Evolutionary conservation across 345 rosid species (phyloP).

Genomic region (Salix purpurea): DNA sequence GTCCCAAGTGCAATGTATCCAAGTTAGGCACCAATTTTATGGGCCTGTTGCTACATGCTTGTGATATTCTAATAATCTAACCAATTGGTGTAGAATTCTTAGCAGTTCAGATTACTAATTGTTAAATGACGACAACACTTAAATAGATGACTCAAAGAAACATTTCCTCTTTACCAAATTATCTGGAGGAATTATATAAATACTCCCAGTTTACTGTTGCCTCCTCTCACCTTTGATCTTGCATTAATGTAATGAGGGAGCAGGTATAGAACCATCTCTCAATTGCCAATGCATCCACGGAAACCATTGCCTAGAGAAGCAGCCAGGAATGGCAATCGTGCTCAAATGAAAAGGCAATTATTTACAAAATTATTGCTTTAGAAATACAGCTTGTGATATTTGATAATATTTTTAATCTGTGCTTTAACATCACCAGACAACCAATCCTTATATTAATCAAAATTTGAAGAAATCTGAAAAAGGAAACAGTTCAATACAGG

Average conservation of each 20-base stretch:
- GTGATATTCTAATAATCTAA: not conserved
- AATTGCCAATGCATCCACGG: too few species aligned
- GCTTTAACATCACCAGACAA: not conserved
- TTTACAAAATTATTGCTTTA: not conserved
- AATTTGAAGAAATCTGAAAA: not conserved
- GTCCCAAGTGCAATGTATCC: too few species aligned
- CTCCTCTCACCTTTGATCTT: too few species aligned
- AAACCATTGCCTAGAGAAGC: too few species aligned
- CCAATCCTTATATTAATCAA: not conserved
- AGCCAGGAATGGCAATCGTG: not conserved
- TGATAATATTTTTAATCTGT: not conserved
- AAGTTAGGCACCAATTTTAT: not conserved
- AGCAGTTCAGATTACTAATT: not conserved
- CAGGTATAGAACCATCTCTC: too few species aligned
- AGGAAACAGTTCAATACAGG: not conserved
- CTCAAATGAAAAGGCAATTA: not conserved
- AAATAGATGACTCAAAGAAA: too few species aligned
- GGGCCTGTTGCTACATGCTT: not conserved
- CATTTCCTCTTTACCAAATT: not conserved
- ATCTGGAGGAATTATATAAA: too few species aligned
- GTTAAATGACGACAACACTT: too few species aligned
- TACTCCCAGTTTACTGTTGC: too few species aligned
- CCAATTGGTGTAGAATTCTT: not conserved
- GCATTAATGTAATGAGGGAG: too few species aligned
- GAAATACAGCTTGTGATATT: not conserved